A percentile compares a stretch with the other conserved stretches of the same genome.
Conservation (phyloP, 768 basidiomycete species). For the Antrodiella citrinella region DNA sequence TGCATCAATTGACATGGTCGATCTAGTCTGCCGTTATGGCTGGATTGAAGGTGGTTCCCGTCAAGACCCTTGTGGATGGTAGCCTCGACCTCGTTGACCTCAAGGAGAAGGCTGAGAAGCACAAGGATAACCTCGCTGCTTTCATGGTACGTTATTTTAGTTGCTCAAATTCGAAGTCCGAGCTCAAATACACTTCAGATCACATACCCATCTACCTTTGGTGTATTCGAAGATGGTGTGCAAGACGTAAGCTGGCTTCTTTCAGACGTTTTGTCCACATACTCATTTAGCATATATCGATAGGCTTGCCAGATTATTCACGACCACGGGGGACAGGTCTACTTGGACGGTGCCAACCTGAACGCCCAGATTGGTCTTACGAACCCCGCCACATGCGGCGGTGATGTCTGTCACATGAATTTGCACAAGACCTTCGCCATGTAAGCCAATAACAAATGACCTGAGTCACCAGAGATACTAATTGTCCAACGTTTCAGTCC, state of each 20-base stretch:
- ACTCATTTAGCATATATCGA: constrained; percentile 1
- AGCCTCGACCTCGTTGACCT: constrained; percentile 87
- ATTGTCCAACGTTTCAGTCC: constrained; percentile 41
- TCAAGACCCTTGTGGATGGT: constrained; percentile 83
- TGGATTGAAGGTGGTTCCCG: constrained; percentile 91
- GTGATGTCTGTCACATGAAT: constrained; percentile 97
- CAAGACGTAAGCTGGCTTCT: constrained; percentile 41
- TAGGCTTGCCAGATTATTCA: constrained; percentile 92
- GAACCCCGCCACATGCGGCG: constrained; percentile 90
- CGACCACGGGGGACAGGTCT: constrained; percentile 93
- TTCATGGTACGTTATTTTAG: constrained; percentile 68
- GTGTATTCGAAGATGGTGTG: constrained; percentile 93
- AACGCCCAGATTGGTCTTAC: constrained; percentile 93
- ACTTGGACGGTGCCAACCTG: constrained; percentile 92
- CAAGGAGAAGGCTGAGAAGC: constrained; percentile 76
- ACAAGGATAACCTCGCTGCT: constrained; percentile 88
- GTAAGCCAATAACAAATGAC: constrained; percentile 31
- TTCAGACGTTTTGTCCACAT: constrained; percentile 7
- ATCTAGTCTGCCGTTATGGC: constrained; percentile 91
- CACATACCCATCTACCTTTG: constrained; percentile 95
- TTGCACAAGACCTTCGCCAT: constrained; percentile 98
- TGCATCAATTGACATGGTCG: constrained; percentile 8
- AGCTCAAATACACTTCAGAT: constrained; percentile 42
- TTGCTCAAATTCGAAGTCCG: constrained; percentile 5
- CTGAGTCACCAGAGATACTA: constrained; percentile 1